Evolutionary conservation across 768 basidiomycete genomes (phyloP).

Genomic region (Tylopilus vinaceipallidus): DNA sequence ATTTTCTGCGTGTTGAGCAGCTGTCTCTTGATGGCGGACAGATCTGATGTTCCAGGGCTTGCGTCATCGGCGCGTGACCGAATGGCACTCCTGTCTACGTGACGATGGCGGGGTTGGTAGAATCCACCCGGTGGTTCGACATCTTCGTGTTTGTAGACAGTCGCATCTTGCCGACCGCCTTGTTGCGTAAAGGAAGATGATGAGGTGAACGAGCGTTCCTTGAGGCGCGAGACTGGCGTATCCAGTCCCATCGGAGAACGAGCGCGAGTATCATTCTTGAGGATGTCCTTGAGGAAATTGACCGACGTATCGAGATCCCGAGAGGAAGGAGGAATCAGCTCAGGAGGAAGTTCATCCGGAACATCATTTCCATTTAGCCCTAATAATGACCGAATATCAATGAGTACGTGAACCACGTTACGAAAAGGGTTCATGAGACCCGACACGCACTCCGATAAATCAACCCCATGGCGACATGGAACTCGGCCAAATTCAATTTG

Average conservation of each 20-base stretch:
- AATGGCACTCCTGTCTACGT: slow-evolving; percentile 81
- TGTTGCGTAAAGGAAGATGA: slow-evolving; percentile 46
- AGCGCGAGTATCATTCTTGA: slow-evolving; percentile 81
- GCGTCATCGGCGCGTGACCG: slow-evolving; percentile 71
- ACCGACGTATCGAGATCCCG: slow-evolving; percentile 88
- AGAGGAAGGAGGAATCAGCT: slow-evolving; percentile 90
- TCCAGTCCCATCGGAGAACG: slow-evolving; percentile 58
- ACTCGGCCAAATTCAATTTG: slow-evolving; percentile 92
- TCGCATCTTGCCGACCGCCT: slow-evolving; percentile 77
- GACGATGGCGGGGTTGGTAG: slow-evolving; percentile 80
- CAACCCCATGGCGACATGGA: slow-evolving; percentile 97
- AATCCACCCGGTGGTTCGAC: slow-evolving; percentile 56
- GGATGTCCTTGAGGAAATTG: slow-evolving; percentile 81
- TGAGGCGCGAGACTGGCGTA: slow-evolving; percentile 56
- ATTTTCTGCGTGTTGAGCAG: slow-evolving; percentile 75
- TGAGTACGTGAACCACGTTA: neutral
- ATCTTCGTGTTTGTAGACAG: slow-evolving; percentile 84
- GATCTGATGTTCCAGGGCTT: slow-evolving; percentile 56
- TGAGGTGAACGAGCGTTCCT: slow-evolving; percentile 69
- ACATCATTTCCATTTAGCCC: slow-evolving; percentile 91
- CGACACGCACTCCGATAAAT: slow-evolving; percentile 85
- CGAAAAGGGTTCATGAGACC: neutral
- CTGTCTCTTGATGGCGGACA: slow-evolving; percentile 84
- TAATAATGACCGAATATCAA: slow-evolving; percentile 30
- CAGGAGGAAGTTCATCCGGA: slow-evolving; percentile 81